Percentiles rank a stretch among this genome's conserved stretches.
These are phyloP conservation scores for Nymphaea thermarum DNA, from an alignment of 164 flowering plant genomes.

Conservation along the genomic window DNA sequence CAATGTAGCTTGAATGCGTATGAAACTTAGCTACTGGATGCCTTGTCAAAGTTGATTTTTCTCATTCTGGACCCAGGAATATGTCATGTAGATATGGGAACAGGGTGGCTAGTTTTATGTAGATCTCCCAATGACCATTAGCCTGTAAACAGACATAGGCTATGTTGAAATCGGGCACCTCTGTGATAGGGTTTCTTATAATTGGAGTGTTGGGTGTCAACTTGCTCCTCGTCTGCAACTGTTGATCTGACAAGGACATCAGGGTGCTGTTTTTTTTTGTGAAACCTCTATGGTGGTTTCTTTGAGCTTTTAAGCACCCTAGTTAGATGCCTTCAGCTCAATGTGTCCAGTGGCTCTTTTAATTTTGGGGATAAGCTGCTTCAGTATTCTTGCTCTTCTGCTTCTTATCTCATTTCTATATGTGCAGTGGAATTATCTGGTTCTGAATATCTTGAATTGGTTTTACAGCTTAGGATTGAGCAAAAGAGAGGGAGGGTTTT, in stretches of 20 bases:
- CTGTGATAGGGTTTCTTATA: no score
- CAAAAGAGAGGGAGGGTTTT: constrained; percentile 53
- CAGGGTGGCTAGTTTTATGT: no score
- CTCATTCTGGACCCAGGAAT: not conserved
- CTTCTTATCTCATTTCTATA: not conserved
- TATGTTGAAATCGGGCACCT: no score
- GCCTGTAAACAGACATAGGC: no score
- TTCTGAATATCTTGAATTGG: not conserved
- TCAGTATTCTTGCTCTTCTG: not conserved
- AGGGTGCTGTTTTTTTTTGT: not conserved
- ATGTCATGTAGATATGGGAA: no score
- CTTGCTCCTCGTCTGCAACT: not conserved
- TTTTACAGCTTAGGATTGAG: constrained; percentile 45
- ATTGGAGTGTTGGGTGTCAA: not conserved
- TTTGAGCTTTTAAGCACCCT: not conserved
- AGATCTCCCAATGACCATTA: no score
- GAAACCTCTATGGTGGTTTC: not conserved
- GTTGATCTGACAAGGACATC: not conserved
- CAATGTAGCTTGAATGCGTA: not conserved
- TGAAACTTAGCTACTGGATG: not conserved
- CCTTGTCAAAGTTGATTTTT: not conserved
- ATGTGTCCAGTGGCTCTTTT: not conserved
- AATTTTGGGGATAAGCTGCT: not conserved
- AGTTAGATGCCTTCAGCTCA: not conserved
- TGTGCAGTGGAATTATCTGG: not conserved